phyloP scores from a whole-genome alignment of 768 basidiomycete genomes.

The Pulveroboletus sp. region DNA sequence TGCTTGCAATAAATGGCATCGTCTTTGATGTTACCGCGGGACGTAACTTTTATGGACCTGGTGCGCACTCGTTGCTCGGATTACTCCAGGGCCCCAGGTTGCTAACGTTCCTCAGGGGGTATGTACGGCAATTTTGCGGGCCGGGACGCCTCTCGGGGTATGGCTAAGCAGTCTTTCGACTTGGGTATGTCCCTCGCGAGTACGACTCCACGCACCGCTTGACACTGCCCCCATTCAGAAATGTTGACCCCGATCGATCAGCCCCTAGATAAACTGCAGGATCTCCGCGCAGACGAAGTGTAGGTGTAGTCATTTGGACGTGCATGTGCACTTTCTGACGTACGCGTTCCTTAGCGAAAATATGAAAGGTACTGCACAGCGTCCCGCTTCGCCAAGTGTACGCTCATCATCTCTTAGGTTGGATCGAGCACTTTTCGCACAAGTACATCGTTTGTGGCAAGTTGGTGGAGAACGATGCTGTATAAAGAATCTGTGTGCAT shows the following conservation, averaged over 20 bases:
- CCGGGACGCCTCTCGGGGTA: constrained; percentile 89
- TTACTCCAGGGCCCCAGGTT: neutral
- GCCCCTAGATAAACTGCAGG: constrained; percentile 77
- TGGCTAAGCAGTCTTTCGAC: constrained; percentile 98
- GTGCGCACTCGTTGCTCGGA: constrained; percentile 41
- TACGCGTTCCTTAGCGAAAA: constrained; percentile 58
- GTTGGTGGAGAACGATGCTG: constrained; percentile 73
- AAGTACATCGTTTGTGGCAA: constrained; percentile 91
- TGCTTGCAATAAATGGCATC: constrained; percentile 79
- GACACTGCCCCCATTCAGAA: constrained; percentile 39
- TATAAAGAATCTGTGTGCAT: constrained; percentile 13
- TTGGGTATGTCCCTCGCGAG: constrained; percentile 47
- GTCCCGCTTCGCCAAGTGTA: neutral
- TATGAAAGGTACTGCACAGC: constrained; percentile 61
- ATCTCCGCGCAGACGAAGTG: constrained; percentile 80
- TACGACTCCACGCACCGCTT: neutral
- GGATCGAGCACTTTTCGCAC: constrained; percentile 90
- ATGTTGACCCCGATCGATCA: constrained; percentile 89
- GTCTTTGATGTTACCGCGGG: constrained; percentile 95
- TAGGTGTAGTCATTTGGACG: constrained; percentile 36
- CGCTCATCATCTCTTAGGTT: constrained; percentile 44
- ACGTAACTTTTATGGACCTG: constrained; percentile 90
- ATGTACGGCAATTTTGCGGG: constrained; percentile 99
- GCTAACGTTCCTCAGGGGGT: constrained; percentile 52
- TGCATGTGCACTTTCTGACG: neutral